phyloP scores from a whole-genome alignment of 257 asterid genomes.

The Coffea eugenioides region DNA sequence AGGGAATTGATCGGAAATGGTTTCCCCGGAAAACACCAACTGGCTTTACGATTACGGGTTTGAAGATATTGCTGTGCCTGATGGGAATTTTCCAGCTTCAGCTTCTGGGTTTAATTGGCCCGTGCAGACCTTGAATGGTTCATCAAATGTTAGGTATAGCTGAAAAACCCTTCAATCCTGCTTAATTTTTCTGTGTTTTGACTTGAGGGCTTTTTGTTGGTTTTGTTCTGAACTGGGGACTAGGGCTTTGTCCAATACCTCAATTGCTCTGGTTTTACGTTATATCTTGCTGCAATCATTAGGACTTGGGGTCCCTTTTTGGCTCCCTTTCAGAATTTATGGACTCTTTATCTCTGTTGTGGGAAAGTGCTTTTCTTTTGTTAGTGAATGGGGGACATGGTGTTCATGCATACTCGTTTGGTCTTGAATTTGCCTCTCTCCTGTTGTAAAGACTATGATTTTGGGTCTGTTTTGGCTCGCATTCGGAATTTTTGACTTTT shows the following conservation, averaged over 20 bases:
- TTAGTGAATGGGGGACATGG: background rate
- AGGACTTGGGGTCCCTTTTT: background rate
- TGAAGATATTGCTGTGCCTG: slow-evolving; percentile 63
- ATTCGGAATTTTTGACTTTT: background rate
- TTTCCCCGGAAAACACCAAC: slow-evolving; percentile 74
- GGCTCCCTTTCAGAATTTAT: background rate
- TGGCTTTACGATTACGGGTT: slow-evolving; percentile 88
- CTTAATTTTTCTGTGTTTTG: background rate
- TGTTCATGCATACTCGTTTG: background rate
- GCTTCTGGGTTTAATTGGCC: slow-evolving; percentile 75
- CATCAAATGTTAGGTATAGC: slow-evolving; percentile 54
- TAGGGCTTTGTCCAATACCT: background rate
- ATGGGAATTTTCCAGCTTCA: slow-evolving; percentile 46
- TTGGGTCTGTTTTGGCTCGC: background rate
- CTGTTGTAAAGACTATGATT: background rate
- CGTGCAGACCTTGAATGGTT: slow-evolving; percentile 53
- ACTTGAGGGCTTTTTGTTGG: background rate
- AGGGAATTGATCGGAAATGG: slow-evolving; percentile 58
- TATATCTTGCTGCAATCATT: background rate
- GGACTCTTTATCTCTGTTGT: background rate
- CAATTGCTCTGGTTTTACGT: background rate
- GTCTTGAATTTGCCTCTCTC: background rate
- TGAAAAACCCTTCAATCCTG: background rate
- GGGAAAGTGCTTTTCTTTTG: background rate
- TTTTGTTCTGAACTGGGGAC: background rate